Conservation (phyloP, 1,284 basidiomycete genomes). For the Pseudozyma sp. region DNA sequence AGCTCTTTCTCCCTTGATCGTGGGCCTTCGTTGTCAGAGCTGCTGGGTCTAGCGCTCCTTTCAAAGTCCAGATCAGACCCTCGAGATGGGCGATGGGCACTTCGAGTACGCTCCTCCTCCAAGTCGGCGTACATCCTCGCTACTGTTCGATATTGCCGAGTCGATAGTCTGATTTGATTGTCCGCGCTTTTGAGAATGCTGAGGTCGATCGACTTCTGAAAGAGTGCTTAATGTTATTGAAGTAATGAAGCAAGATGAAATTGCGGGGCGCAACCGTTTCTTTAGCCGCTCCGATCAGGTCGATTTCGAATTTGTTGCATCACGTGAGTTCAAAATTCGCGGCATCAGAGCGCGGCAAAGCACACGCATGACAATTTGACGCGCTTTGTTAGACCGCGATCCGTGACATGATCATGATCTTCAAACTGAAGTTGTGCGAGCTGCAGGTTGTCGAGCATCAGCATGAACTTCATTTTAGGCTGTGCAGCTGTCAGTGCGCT, state of each 20-base stretch:
- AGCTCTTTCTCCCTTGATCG: slow-evolving; percentile 61
- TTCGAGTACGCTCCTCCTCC: slow-evolving; percentile 55
- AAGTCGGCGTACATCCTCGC: slow-evolving; percentile 61
- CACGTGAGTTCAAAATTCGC: slow-evolving; percentile 17
- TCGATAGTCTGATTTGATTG: background rate
- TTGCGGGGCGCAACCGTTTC: slow-evolving; percentile 9
- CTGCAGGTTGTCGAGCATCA: no score
- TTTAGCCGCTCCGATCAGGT: background rate
- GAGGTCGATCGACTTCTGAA: background rate
- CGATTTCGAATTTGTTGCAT: slow-evolving; percentile 3
- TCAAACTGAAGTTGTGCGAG: no score
- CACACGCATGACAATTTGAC: no score
- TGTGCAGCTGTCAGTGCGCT: no score
- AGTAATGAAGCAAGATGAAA: slow-evolving; percentile 5
- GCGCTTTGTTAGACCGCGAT: no score
- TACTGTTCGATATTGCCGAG: background rate
- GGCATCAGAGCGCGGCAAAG: slow-evolving; percentile 18
- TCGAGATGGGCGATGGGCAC: slow-evolving; percentile 23
- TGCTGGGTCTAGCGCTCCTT: slow-evolving; percentile 11
- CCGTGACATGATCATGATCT: no score
- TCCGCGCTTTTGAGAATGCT: background rate
- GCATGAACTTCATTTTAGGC: no score
- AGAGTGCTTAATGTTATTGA: background rate
- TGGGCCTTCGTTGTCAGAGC: slow-evolving; percentile 12
- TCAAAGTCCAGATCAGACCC: slow-evolving; percentile 34